Conservation (phyloP, 2,329 filamentous ascomycete species). For the Exserohilum turcica region DNA sequence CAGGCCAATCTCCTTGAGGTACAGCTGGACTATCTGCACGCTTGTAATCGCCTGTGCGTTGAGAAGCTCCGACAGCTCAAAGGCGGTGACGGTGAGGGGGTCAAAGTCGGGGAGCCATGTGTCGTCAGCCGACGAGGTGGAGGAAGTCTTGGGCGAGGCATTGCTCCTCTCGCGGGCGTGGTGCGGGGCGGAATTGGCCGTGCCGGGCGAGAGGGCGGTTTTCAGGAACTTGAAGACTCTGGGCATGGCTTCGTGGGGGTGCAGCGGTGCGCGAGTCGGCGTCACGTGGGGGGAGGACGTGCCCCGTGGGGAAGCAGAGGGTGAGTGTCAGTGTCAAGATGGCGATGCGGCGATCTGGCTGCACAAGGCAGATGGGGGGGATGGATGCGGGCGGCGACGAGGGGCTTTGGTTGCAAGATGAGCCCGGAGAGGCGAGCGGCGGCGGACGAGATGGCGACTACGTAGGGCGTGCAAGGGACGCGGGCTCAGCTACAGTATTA, state of each 20-base stretch:
- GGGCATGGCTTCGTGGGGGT: constrained; percentile 23
- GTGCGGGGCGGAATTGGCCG: constrained; percentile 28
- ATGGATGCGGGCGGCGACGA: background rate
- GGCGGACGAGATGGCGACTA: background rate
- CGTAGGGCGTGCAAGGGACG: constrained; percentile 6
- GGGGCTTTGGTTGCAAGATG: background rate
- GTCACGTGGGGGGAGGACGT: background rate
- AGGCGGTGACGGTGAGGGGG: constrained; percentile 39
- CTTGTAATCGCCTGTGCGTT: constrained; percentile 38
- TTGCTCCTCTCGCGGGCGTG: constrained; percentile 24
- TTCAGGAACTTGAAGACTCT: constrained; percentile 36
- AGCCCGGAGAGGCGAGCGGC: background rate
- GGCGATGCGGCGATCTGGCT: constrained; percentile 1
- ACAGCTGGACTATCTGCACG: constrained; percentile 44
- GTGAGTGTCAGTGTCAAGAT: background rate
- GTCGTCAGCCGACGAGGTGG: constrained; percentile 33
- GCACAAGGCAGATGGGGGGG: background rate
- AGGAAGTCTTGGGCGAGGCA: constrained; percentile 32
- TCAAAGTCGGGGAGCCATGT: constrained; percentile 39
- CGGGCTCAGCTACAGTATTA: constrained; percentile 23
- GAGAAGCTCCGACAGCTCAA: constrained; percentile 40
- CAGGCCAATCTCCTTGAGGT: constrained; percentile 42
- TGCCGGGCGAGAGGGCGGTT: constrained; percentile 33
- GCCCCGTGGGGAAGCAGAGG: background rate
- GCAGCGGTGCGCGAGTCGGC: background rate